Evolutionary conservation across 2,329 filamentous ascomycete species (phyloP).

Genomic region (Xylaria sp.): DNA sequence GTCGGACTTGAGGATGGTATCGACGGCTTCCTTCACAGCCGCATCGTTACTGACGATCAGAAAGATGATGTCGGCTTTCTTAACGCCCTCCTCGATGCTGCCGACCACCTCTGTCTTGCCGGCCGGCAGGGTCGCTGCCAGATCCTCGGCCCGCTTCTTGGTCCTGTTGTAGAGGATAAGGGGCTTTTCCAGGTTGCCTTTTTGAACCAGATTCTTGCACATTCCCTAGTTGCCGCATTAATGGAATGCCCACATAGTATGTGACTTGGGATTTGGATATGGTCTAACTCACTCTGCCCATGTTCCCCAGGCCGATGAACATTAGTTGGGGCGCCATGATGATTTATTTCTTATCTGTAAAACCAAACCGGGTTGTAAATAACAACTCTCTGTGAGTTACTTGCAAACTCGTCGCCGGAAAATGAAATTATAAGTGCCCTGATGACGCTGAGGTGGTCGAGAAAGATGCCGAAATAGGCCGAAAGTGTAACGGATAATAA

Average conservation of each 20-base stretch:
- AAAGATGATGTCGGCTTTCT: slow-evolving; percentile 81
- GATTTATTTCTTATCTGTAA: slow-evolving; percentile 1
- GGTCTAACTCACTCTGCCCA: slow-evolving; percentile 74
- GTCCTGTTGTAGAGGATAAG: slow-evolving; percentile 87
- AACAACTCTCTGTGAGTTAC: neutral
- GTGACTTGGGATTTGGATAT: neutral
- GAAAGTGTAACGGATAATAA: neutral
- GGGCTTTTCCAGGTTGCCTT: slow-evolving; percentile 76
- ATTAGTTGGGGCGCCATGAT: slow-evolving; percentile 71
- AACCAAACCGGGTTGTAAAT: neutral
- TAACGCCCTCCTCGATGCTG: slow-evolving; percentile 73
- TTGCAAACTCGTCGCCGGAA: neutral
- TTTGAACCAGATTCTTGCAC: slow-evolving; percentile 84
- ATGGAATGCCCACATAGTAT: slow-evolving; percentile 21
- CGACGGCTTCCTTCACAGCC: slow-evolving; percentile 73
- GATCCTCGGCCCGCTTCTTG: slow-evolving; percentile 69
- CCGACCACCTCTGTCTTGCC: slow-evolving; percentile 73
- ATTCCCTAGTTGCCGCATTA: slow-evolving; percentile 72
- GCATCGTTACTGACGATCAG: slow-evolving; percentile 82
- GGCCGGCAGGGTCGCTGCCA: slow-evolving; percentile 68
- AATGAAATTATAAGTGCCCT: neutral
- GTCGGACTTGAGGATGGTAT: slow-evolving; percentile 64
- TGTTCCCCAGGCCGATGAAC: slow-evolving; percentile 89
- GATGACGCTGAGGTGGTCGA: neutral
- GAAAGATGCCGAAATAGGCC: neutral